These are phyloP conservation scores for Trichoderma pleuroti DNA, from an alignment of 2,329 filamentous ascomycete species.

Conservation along the genomic window DNA sequence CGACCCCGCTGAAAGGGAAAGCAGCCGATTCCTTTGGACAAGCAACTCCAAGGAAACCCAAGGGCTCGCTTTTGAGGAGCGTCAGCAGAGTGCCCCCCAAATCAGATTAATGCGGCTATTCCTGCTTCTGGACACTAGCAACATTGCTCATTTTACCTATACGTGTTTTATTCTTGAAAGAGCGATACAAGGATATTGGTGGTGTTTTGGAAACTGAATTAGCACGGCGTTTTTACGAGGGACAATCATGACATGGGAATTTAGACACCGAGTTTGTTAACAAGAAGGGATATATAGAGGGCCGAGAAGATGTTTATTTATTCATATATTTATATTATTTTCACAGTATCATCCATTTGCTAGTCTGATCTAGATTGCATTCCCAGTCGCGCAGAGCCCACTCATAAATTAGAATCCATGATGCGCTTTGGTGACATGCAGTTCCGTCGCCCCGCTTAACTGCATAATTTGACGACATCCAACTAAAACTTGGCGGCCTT, in stretches of 20 bases:
- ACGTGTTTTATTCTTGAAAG: neutral
- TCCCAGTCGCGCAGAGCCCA: neutral
- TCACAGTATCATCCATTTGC: neutral
- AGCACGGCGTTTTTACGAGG: neutral
- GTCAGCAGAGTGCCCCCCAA: constrained; percentile 29
- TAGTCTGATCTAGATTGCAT: neutral
- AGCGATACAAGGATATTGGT: neutral
- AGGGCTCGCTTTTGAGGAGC: constrained; percentile 39
- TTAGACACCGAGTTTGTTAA: neutral
- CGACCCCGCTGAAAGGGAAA: constrained; percentile 39
- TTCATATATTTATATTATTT: neutral
- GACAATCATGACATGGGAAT: neutral
- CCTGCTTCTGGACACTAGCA: neutral
- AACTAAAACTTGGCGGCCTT: constrained; percentile 1
- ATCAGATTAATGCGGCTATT: constrained; percentile 12
- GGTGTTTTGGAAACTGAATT: neutral
- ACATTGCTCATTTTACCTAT: neutral
- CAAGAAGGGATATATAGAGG: neutral
- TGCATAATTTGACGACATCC: constrained; percentile 24
- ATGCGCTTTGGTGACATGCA: neutral
- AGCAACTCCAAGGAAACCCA: constrained; percentile 37
- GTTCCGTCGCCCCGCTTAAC: constrained; percentile 26
- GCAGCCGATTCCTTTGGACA: constrained; percentile 34
- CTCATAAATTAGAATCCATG: neutral
- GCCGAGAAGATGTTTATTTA: neutral